Conservation (phyloP, 495 filamentous ascomycete species). For the Bathelium albidoporum region DNA sequence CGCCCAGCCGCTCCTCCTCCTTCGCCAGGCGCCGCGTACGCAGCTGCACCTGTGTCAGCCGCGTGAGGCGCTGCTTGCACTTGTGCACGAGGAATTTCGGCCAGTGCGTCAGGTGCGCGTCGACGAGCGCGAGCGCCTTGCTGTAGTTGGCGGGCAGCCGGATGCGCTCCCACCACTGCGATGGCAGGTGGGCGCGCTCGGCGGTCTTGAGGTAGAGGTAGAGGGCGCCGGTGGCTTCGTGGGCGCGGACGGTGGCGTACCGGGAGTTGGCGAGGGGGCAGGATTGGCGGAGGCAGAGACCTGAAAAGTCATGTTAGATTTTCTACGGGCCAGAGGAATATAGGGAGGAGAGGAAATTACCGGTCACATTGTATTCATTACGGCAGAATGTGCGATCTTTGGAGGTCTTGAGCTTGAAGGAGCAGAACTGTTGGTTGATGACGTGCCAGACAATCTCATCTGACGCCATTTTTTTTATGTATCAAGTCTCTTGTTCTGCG, state of each 20-base stretch:
- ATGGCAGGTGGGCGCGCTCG: constrained; percentile 81
- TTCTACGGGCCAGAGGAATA: not conserved
- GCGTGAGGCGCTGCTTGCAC: constrained; percentile 93
- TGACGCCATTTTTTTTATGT: constrained; percentile 49
- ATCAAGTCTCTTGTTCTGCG: not conserved
- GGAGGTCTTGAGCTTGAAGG: constrained; percentile 86
- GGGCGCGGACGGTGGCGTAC: constrained; percentile 84
- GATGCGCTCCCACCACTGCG: constrained; percentile 90
- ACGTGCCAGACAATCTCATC: constrained; percentile 98
- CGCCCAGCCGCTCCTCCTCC: constrained; percentile 85
- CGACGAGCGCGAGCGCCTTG: constrained; percentile 77
- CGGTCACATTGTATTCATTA: constrained; percentile 87
- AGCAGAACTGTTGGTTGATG: constrained; percentile 92
- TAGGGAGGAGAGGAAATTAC: not conserved
- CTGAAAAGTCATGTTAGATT: constrained; percentile 24
- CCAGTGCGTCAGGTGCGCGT: constrained; percentile 85
- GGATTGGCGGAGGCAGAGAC: constrained; percentile 87
- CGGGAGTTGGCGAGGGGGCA: constrained; percentile 93
- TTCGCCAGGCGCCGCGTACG: constrained; percentile 71
- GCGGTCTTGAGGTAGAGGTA: constrained; percentile 98
- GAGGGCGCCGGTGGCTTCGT: constrained; percentile 69
- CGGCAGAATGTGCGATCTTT: constrained; percentile 92
- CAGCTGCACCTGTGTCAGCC: constrained; percentile 86
- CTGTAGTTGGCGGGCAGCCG: constrained; percentile 84
- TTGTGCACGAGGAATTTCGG: constrained; percentile 93